Conservation (phyloP, 495 filamentous ascomycete species). For the Neurospora sp. region DNA sequence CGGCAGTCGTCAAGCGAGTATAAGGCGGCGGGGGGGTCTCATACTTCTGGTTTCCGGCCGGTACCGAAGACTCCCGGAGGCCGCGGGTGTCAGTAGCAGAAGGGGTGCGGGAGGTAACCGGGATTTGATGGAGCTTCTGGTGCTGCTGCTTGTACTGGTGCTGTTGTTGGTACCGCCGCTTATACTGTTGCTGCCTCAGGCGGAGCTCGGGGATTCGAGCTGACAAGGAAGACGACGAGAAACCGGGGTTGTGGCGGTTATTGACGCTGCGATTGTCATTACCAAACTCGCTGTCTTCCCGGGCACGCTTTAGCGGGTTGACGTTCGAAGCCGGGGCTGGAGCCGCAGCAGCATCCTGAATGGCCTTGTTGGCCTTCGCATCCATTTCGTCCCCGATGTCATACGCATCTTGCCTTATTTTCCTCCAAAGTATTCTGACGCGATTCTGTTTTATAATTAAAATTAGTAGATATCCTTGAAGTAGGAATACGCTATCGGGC, state of each 20-base stretch:
- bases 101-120: neutral
- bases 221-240: neutral
- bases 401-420: neutral
- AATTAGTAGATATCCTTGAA: neutral
- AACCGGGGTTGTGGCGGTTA: neutral
- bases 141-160: neutral
- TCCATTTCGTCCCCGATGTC: neutral
- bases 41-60: neutral
- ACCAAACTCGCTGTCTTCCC: neutral
- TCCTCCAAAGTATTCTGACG: neutral
- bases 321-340: neutral
- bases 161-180: neutral
- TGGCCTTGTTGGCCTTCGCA: neutral
- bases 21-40: neutral
- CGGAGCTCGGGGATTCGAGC: neutral
- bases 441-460: neutral
- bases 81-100: neutral
- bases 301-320: neutral
- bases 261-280: neutral
- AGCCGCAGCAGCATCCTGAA: neutral
- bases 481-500: neutral
- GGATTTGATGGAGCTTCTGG: neutral
- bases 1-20: neutral
- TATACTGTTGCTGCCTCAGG: neutral
- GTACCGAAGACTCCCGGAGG: neutral